phyloP scores from a whole-genome alignment of 2,329 filamentous ascomycete species.

The Simplicillium sp. region DNA sequence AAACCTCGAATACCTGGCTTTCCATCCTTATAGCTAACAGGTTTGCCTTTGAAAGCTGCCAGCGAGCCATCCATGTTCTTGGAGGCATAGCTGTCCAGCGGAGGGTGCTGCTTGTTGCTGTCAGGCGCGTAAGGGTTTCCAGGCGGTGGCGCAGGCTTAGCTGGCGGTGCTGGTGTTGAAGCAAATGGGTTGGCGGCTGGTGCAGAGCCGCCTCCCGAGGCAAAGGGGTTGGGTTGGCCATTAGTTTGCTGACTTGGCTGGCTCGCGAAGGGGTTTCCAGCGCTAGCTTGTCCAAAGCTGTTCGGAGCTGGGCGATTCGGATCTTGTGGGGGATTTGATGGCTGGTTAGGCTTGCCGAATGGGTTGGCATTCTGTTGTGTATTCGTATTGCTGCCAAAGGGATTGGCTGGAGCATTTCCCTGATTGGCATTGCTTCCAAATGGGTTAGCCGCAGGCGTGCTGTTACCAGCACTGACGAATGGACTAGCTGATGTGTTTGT shows the following conservation, averaged over 20 bases:
- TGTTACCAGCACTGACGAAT: constrained; percentile 1
- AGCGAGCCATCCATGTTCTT: constrained; percentile 35
- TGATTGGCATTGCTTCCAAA: constrained; percentile 6
- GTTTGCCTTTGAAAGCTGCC: constrained; percentile 52
- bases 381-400: constrained; percentile 12
- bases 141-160: constrained; percentile 9
- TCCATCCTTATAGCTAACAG: constrained; percentile 45
- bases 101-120: constrained; percentile 34
- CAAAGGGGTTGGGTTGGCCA: constrained; percentile 3
- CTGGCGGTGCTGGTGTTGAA: constrained; percentile 12
- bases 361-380: background rate
- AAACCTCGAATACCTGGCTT: constrained; percentile 38
- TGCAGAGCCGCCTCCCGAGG: background rate
- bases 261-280: constrained; percentile 5
- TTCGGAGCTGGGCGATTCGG: constrained; percentile 1
- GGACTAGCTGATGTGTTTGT: too few relatives aligned
- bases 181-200: constrained; percentile 14
- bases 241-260: constrained; percentile 1
- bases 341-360: background rate
- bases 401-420: constrained; percentile 7
- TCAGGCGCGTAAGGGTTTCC: constrained; percentile 32
- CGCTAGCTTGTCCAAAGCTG: background rate
- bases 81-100: constrained; percentile 31
- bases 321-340: background rate
- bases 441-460: constrained; percentile 6